Base-by-base conservation (phyloP, 192 early-diverging fungal genomes). In the Radiomyces spectabilis region DNA sequence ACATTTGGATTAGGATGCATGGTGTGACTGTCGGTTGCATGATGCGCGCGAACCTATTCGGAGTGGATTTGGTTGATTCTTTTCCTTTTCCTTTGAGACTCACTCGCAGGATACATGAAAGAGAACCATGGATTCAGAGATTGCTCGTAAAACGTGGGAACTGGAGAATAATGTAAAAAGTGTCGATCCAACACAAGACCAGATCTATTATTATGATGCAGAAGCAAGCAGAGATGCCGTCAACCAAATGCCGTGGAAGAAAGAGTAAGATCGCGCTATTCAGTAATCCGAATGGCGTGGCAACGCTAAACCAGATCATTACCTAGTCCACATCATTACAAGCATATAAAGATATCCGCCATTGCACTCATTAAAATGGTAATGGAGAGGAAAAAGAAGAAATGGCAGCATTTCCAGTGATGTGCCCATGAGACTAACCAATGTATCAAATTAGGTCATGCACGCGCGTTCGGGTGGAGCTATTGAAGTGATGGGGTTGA, bases 321-420 rank as follows among this genome's bases (percentile, higher is more conserved):
- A 5, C 40, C 16, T 73, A 93, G 85, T 67, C 85, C 87, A 59
- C 82, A 91, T 49, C 78, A 92, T 55, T 95, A 88, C 69, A 90
- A 81, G 34, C 76, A 86, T 69, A 86, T 96, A 25, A 82, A 91
- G 50, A 90, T 98, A 26, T 96, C 93, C 16, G 94, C 94, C 2
- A 83, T 97, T 25, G 96, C 96, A 4, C 64, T 98, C 61, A 92
- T 98, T 57, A 98, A 98, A 57, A 98, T 98, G 93, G 94, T 94
- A 67, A 41, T 22, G 35, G 35, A 37, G 7, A 53, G 10, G 33
- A 42, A 30, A 24, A 66, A 19, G 27, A 13, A 22, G n/a, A n/a
- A 49, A 27, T 24, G 12, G 21, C 6, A 38, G 26, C 0, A 25
- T 21, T 26, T 1, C 16, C 10, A 26, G 3, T 31, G 1, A 41